Evolutionary conservation across 2,329 filamentous ascomycete species (phyloP), one percentile per base, ranked within the genome.

Genomic region (Scedosporium aurantiacum): DNA sequence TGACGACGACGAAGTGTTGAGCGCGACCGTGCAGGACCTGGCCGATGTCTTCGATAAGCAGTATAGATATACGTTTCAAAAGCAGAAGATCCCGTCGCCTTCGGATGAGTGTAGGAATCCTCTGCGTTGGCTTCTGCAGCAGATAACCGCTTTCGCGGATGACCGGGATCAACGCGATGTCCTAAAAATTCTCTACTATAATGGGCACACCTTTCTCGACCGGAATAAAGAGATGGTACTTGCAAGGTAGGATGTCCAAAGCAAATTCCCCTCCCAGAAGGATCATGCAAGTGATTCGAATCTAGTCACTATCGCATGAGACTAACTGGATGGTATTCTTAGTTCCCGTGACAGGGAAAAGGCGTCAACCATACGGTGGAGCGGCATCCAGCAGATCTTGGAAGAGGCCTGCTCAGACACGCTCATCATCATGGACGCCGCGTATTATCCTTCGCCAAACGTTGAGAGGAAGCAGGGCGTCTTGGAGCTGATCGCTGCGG

Each of bases 121-220:
- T 3, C 81, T 76, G 74, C 75, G 80, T 63, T 83, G 80, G 81
- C 73, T 84, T 54, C 77, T 78, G 3, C 73, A 77, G 16, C 76
- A 75, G 55, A 75, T 84, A 27, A 78, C 76, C 62, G 75, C 79
- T 47, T 84, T 84, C 68, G 75, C 80, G 56, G 79, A 80, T 61
- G 76, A 79, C 27, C 74, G 75, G 45, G 80, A 84, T 64, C 76
- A 79, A 59, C 78, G 82, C 47, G 81, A 84, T 65, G 77, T 80
- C 21, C 68, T 85, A 61, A 84, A 84, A 66, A 78, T 85, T 61
- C 76, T 85, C 56, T 84, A 82, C 67, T 85, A 85, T 66, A 78
- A 76, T 14, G 82, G 82, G 5, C 75, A 80, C 61, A 82, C 78
- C 47, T 81, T 78, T 65, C 71, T 84, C 27, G 79, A 84, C 64